A percentile compares a stretch with the other conserved stretches of the same genome.
Evolutionary conservation across 257 asterid genomes (phyloP).

Genomic region (Hygrophila difformis): DNA sequence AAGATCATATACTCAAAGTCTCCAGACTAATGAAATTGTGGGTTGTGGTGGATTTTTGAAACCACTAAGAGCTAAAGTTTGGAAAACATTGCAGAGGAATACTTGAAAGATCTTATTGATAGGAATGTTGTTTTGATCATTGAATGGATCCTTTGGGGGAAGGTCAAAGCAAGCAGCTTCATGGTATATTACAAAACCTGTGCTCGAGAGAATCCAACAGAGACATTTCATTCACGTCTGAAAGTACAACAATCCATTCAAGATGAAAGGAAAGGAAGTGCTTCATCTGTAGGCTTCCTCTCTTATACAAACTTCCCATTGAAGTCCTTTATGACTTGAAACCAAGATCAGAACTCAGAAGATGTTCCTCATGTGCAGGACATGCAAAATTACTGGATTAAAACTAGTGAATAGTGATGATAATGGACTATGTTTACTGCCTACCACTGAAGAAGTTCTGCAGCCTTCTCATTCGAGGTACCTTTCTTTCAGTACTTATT

Average conservation of each 20-base stretch:
- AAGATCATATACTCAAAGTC: not conserved
- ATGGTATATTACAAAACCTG: slow-evolving; percentile 11
- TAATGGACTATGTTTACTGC: too few relatives aligned
- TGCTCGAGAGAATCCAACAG: slow-evolving; percentile 1
- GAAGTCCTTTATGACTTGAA: too few relatives aligned
- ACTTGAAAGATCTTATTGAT: slow-evolving; percentile 8
- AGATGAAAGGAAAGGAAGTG: not conserved
- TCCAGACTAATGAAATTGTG: too few relatives aligned
- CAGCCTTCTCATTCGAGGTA: not conserved
- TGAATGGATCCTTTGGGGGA: not conserved
- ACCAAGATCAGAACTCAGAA: too few relatives aligned
- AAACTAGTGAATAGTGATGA: not conserved
- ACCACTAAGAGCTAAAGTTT: not conserved
- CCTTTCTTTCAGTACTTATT: not conserved
- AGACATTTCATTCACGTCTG: not conserved
- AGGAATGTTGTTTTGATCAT: slow-evolving; percentile 10
- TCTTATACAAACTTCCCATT: too few relatives aligned
- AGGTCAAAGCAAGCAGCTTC: slow-evolving; percentile 1
- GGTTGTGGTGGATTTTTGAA: too few relatives aligned
- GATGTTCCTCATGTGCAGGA: not conserved
- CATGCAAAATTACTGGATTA: not conserved
- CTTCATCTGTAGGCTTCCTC: not conserved
- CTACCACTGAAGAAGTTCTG: not conserved
- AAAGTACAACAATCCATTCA: not conserved
- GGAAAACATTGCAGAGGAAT: slow-evolving; percentile 9